These are phyloP conservation scores for Gossypium turneri DNA, from an alignment of 345 rosid genomes.

Conservation along the genomic window DNA sequence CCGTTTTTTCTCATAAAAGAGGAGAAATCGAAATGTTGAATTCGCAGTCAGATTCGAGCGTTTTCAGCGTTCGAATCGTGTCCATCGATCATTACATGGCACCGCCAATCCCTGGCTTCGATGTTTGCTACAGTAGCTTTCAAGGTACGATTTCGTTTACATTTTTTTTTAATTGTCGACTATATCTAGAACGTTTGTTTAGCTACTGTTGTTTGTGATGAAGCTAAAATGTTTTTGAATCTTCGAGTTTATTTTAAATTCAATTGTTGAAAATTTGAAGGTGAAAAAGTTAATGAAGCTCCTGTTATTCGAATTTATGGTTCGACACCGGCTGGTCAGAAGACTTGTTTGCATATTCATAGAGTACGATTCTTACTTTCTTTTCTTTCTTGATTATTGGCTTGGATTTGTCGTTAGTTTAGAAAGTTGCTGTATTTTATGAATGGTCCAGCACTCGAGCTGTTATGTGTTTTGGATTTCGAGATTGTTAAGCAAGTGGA, in stretches of 20 bases:
- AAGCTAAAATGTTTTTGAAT: background rate
- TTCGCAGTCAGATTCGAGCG: constrained; percentile 42
- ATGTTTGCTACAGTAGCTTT: constrained; percentile 74
- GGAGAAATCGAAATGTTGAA: constrained; percentile 30
- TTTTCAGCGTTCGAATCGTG: constrained; percentile 80
- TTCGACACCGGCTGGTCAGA: constrained; percentile 89
- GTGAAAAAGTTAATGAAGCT: constrained; percentile 75
- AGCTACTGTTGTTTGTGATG: background rate
- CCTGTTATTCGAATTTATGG: constrained; percentile 88
- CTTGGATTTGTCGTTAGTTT: background rate
- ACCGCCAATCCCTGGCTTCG: constrained; percentile 67
- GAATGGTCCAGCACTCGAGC: background rate
- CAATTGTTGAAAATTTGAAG: constrained; percentile 31
- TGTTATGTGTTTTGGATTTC: background rate
- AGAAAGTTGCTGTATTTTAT: background rate
- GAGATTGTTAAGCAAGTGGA: background rate
- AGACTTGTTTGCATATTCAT: constrained; percentile 92
- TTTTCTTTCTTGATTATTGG: background rate
- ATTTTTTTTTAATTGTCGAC: background rate
- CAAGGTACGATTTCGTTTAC: constrained; percentile 43
- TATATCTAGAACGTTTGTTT: background rate
- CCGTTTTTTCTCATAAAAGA: background rate
- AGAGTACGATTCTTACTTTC: constrained; percentile 38
- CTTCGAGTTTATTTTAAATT: background rate
- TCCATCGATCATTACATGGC: constrained; percentile 83